Conservation (phyloP, 2,329 filamentous ascomycete species). For the Penicillium sp. region DNA sequence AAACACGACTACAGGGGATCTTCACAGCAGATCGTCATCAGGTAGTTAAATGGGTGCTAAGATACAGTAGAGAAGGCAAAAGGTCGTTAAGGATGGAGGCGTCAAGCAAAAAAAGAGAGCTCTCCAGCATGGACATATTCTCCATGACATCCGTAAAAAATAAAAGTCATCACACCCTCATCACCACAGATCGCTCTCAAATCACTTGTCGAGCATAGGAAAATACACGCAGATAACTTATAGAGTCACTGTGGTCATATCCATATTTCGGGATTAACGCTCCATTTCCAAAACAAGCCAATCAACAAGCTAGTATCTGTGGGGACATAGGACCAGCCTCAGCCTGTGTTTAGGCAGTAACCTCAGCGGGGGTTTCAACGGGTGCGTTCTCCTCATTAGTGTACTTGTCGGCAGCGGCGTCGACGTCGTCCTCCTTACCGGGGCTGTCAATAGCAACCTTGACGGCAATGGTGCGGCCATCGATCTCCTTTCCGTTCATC, state of each 20-base stretch:
- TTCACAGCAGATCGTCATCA: slow-evolving; percentile 38
- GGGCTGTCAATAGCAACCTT: slow-evolving; percentile 99
- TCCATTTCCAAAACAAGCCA: slow-evolving; percentile 18
- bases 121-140: slow-evolving; percentile 26
- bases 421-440: slow-evolving; percentile 90
- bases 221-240: slow-evolving; percentile 26
- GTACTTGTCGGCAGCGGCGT: slow-evolving; percentile 53
- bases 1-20: not conserved
- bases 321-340: slow-evolving; percentile 26
- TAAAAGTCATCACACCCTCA: slow-evolving; percentile 31
- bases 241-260: slow-evolving; percentile 32
- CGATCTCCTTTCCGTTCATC: slow-evolving; percentile 99
- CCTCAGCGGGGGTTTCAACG: slow-evolving; percentile 34
- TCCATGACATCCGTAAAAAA: slow-evolving; percentile 29
- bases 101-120: slow-evolving; percentile 21
- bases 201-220: slow-evolving; percentile 29
- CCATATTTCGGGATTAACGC: slow-evolving; percentile 19
- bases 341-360: slow-evolving; percentile 35
- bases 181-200: slow-evolving; percentile 20
- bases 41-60: slow-evolving; percentile 45
- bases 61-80: slow-evolving; percentile 47
- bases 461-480: slow-evolving; percentile 98
- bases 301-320: slow-evolving; percentile 20
- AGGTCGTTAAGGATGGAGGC: slow-evolving; percentile 38
- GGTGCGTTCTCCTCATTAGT: slow-evolving; percentile 47